phyloP scores from a whole-genome alignment of 192 early-diverging fungal species.

The Obelidium mucronatum region DNA sequence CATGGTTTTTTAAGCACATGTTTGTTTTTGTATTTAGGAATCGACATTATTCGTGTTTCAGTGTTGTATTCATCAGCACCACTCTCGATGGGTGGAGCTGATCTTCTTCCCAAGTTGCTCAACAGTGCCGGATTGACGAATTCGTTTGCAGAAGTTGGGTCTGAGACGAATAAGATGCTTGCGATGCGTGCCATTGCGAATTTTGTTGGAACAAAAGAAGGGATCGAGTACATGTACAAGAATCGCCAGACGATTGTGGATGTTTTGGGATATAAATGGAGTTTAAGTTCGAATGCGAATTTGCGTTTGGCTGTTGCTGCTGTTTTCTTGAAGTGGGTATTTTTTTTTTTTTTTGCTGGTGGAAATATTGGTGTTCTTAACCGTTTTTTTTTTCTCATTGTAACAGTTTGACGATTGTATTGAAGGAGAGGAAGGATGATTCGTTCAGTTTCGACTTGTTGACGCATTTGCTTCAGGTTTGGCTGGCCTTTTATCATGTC shows the following conservation, averaged over 20 bases:
- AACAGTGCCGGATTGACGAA: constrained; percentile 20
- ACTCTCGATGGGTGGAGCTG: background rate
- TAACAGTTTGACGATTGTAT: constrained; percentile 58
- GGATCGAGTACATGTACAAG: constrained; percentile 47
- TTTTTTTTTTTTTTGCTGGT: background rate
- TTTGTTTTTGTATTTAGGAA: constrained; percentile 30
- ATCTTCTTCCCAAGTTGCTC: constrained; percentile 27
- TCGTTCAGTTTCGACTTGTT: constrained; percentile 58
- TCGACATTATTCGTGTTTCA: constrained; percentile 83
- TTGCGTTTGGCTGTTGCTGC: constrained; percentile 49
- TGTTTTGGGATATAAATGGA: constrained; percentile 28
- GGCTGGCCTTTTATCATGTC: background rate
- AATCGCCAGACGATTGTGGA: constrained; percentile 43
- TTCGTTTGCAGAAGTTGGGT: constrained; percentile 36
- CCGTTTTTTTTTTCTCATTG: constrained; percentile 35
- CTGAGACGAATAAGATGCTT: constrained; percentile 83
- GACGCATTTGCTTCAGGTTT: constrained; percentile 54
- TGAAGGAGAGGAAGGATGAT: constrained; percentile 53
- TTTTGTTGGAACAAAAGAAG: constrained; percentile 65
- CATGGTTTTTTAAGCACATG: no score
- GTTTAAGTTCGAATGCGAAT: constrained; percentile 46
- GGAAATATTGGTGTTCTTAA: background rate
- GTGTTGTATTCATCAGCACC: constrained; percentile 58
- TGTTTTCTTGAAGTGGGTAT: constrained; percentile 52
- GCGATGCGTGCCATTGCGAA: constrained; percentile 75